Conservation (phyloP, 225 moss, liverwort and hornwort genomes). For the Bryoerythrophyllum caledonicum region DNA sequence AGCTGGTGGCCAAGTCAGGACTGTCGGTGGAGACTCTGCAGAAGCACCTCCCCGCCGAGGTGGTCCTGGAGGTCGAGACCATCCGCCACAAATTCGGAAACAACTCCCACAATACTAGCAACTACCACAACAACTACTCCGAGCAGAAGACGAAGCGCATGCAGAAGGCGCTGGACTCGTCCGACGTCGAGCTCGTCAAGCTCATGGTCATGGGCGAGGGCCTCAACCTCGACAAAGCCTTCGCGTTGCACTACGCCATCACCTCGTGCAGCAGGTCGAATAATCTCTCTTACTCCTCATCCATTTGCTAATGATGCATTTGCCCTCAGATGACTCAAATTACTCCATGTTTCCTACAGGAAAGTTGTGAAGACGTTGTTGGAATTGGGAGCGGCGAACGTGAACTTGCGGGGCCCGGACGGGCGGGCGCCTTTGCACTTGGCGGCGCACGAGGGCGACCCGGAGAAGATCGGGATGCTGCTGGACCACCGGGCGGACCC, state of each 20-base stretch:
- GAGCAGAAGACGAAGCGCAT: slow-evolving; percentile 45
- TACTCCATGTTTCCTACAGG: slow-evolving; percentile 3
- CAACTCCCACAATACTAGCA: background rate
- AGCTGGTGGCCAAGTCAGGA: slow-evolving; percentile 48
- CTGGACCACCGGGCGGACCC: slow-evolving; percentile 42
- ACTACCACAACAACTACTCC: background rate
- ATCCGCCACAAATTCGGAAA: slow-evolving; percentile 30
- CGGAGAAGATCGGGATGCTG: slow-evolving; percentile 42
- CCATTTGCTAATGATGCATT: too few species aligned
- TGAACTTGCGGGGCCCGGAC: slow-evolving; percentile 35
- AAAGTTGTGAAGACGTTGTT: slow-evolving; percentile 44
- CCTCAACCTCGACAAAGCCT: slow-evolving; percentile 43
- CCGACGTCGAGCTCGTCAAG: slow-evolving; percentile 49
- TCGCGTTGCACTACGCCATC: slow-evolving; percentile 48
- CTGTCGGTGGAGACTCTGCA: slow-evolving; percentile 34
- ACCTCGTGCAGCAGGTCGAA: slow-evolving; percentile 34
- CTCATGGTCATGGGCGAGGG: slow-evolving; percentile 58
- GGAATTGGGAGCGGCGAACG: slow-evolving; percentile 37
- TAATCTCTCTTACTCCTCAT: too few species aligned
- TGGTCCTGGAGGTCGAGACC: slow-evolving; percentile 35
- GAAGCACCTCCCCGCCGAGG: slow-evolving; percentile 37
- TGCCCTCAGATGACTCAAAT: too few species aligned
- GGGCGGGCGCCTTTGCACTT: slow-evolving; percentile 37
- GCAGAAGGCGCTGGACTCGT: slow-evolving; percentile 50
- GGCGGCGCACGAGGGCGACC: slow-evolving; percentile 37